A percentile compares a stretch with the other conserved stretches of the same genome.
Conservation (phyloP, 257 asterid genomes). For the Solanum arcanum region DNA sequence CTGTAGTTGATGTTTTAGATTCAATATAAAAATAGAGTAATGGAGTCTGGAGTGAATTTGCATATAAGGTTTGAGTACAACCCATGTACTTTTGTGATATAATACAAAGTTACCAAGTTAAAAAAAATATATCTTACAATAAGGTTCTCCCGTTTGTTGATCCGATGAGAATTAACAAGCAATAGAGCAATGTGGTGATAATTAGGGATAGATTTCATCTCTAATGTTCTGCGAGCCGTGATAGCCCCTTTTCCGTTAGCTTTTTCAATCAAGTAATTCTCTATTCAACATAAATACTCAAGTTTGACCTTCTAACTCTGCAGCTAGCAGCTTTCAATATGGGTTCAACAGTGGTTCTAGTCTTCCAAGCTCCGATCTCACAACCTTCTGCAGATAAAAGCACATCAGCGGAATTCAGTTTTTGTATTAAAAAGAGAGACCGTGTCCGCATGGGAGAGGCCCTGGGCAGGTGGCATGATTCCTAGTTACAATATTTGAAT, state of each 20-base stretch:
- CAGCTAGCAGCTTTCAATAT: constrained; percentile 90
- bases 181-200: neutral
- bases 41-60: neutral
- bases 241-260: neutral
- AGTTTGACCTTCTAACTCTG: constrained; percentile 3
- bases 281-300: neutral
- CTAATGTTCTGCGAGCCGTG: neutral
- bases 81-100: neutral
- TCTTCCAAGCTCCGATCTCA: constrained; percentile 73
- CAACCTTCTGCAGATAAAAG: constrained; percentile 13
- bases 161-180: neutral
- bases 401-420: constrained; percentile 47
- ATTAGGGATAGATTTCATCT: neutral
- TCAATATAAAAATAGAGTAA: neutral
- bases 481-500: neutral
- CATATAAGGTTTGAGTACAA: neutral
- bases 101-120: neutral
- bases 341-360: constrained; percentile 97
- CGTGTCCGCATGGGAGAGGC: constrained; percentile 82
- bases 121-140: neutral
- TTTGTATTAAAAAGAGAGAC: constrained; percentile 52
- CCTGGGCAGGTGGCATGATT: constrained; percentile 59
- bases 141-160: neutral
- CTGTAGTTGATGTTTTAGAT: neutral
- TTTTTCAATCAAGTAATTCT: neutral